phyloP scores from a whole-genome alignment of 2,329 filamentous ascomycete genomes.

The Metarhizium rileyi region DNA sequence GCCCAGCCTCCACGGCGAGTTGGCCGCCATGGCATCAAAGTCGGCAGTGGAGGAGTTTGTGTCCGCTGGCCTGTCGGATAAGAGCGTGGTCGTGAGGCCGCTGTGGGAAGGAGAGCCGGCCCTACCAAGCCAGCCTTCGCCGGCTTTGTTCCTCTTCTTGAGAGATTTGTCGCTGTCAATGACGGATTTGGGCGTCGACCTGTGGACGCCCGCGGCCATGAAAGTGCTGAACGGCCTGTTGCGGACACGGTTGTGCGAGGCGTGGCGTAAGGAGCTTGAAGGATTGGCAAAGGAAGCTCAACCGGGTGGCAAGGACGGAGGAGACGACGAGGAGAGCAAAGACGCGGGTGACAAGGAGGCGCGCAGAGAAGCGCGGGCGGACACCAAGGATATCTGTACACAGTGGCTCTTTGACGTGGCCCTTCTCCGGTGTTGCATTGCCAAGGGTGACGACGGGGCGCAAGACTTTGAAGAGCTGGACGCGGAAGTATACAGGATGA shows the following conservation, averaged over 20 bases:
- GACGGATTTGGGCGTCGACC: slow-evolving; percentile 60
- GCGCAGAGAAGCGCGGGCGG: slow-evolving; percentile 13
- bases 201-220: slow-evolving; percentile 70
- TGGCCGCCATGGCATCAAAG: slow-evolving; percentile 45
- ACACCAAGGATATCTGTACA: slow-evolving; percentile 37
- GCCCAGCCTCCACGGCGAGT: slow-evolving; percentile 50
- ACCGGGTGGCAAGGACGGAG: neutral
- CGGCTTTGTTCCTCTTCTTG: slow-evolving; percentile 62
- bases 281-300: slow-evolving; percentile 8
- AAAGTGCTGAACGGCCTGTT: slow-evolving; percentile 50
- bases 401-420: slow-evolving; percentile 55
- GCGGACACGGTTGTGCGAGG: slow-evolving; percentile 35
- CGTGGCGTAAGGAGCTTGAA: slow-evolving; percentile 37
- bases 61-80: slow-evolving; percentile 30
- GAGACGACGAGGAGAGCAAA: slow-evolving; percentile 7
- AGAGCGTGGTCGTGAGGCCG: slow-evolving; percentile 47
- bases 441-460: slow-evolving; percentile 13
- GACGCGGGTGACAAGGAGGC: slow-evolving; percentile 4
- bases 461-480: slow-evolving; percentile 34
- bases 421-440: slow-evolving; percentile 39
- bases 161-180: slow-evolving; percentile 56
- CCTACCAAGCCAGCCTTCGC: slow-evolving; percentile 70
- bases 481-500: slow-evolving; percentile 32
- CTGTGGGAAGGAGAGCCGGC: slow-evolving; percentile 75
- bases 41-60: slow-evolving; percentile 39